phyloP scores from a whole-genome alignment of 1,284 basidiomycete genomes.

The Leccinum fallax region DNA sequence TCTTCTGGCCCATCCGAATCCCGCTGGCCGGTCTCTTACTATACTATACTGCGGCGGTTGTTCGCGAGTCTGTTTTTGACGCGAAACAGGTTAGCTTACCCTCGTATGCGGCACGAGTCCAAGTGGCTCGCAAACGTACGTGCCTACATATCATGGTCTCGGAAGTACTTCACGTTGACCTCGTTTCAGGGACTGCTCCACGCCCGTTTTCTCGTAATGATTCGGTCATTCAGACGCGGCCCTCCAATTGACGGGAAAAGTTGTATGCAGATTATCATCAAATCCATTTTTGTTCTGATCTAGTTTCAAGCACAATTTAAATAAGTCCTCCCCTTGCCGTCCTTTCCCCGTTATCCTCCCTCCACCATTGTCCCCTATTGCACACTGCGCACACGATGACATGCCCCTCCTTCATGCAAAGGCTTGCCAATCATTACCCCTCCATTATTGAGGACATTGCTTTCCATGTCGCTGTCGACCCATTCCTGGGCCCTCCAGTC shows the following conservation, averaged over 20 bases:
- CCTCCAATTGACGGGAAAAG: conserved; percentile 37
- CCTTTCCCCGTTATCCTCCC: conserved; percentile 7
- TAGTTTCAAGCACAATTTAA: conserved; percentile 31
- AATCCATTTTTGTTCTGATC: conserved; percentile 38
- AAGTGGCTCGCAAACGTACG: conserved; percentile 15
- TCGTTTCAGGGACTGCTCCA: conserved; percentile 35
- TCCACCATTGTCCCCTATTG: background rate
- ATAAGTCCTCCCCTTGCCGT: conserved; percentile 24
- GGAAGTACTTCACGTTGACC: conserved; percentile 21
- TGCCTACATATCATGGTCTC: conserved; percentile 6
- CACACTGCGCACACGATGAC: conserved; percentile 4
- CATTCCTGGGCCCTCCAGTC: conserved; percentile 44
- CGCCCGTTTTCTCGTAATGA: conserved; percentile 37
- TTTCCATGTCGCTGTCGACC: conserved; percentile 38
- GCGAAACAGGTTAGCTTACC: conserved; percentile 13
- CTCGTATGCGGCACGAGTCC: conserved; percentile 12
- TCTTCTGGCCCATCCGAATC: conserved; percentile 1
- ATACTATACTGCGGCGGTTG: background rate
- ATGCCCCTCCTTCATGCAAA: conserved; percentile 16
- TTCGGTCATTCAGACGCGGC: conserved; percentile 37
- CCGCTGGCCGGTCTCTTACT: conserved; percentile 1
- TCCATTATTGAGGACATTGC: conserved; percentile 43
- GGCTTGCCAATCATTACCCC: conserved; percentile 29
- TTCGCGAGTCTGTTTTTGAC: conserved; percentile 1
- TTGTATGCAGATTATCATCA: conserved; percentile 42